Base-by-base conservation (phyloP, 257 asterid species). In the Paulownia fortunei region DNA sequence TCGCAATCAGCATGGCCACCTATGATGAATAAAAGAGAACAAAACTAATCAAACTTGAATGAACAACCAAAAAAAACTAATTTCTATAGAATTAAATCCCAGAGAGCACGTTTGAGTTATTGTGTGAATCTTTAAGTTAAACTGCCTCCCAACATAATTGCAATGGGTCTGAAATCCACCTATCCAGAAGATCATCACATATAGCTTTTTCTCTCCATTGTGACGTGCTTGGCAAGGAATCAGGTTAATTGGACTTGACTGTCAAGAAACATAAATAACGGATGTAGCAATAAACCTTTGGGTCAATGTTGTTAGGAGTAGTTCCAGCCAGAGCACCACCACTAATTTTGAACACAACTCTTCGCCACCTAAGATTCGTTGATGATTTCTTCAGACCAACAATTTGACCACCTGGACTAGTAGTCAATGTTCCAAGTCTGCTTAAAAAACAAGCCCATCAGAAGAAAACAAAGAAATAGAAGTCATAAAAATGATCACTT, bases 311-410 rank as follows among this genome's bases (percentile, higher is more conserved):
- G 63, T 87, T 85, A 37, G 88, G 87, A 76, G 84, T 72, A 1
- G 84, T 39, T 72, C 94, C 94, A 69, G 92, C 82, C 30, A 89
- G 78, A 72, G 92, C 81, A 74, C 86, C 84, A 60, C 94, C 94
- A 69, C 94, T 89, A 80, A 89, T 80, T 85, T 87, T 87, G 54
- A 89, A 85, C 10, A 89, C 90, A 65, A 89, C 92, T 72, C 94
- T 84, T 68, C 84, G 82, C 94, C 92, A 87, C 82, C 84, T 82
- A 58, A 80, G 80, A 71, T 72, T 82, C 30, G 85, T 59, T 18
- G 87, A 72, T 71, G 86, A 62, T 78, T 86, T 87, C 81, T 89
- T 89, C 62, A 76, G 23, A 26, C 51, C 79, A 41, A 18, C 71
- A 75, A 84, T 59, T 76, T 83, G 87, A 39, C 80, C 87, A 49